phyloP scores from a whole-genome alignment of 495 filamentous ascomycete species.

The Lasiosphaeris hirsuta region DNA sequence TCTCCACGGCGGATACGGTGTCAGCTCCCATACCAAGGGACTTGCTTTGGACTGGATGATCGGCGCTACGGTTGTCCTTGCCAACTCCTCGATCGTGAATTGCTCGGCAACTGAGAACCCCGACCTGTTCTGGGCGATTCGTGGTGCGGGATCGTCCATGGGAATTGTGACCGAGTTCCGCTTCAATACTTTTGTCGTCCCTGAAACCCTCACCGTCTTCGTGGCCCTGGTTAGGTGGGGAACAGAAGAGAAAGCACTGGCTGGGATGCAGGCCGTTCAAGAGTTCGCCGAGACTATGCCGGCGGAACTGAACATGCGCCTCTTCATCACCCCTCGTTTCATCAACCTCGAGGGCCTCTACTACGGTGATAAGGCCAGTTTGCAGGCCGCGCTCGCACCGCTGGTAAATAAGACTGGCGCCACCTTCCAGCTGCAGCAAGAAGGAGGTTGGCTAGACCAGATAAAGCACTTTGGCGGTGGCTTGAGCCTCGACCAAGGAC shows the following conservation, averaged over 20 bases:
- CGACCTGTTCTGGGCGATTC: conserved; percentile 47
- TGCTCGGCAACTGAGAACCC: conserved; percentile 39
- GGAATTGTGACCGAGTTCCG: conserved; percentile 43
- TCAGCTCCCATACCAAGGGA: conserved; percentile 44
- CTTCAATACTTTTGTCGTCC: conserved; percentile 43
- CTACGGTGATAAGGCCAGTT: conserved; percentile 36
- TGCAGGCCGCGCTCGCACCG: conserved; percentile 34
- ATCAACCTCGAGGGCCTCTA: conserved; percentile 44
- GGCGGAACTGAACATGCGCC: conserved; percentile 42
- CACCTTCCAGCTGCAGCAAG: conserved; percentile 28
- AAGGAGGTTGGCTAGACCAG: conserved; percentile 39
- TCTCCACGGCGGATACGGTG: conserved; percentile 43
- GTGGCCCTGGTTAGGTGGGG: conserved; percentile 33
- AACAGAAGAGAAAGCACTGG: conserved; percentile 20
- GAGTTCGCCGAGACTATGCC: conserved; percentile 42
- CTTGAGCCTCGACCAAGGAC: conserved; percentile 36
- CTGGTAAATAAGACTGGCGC: conserved; percentile 35
- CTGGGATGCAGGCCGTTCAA: conserved; percentile 36
- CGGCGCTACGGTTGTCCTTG: conserved; percentile 41
- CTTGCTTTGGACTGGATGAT: conserved; percentile 44
- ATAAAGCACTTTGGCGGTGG: conserved; percentile 41
- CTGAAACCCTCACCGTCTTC: conserved; percentile 41
- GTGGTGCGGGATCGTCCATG: conserved; percentile 42
- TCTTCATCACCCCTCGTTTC: conserved; percentile 38
- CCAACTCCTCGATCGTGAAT: conserved; percentile 40